phyloP scores from a whole-genome alignment of 192 early-diverging fungal species.

The Coemansia javaensis region DNA sequence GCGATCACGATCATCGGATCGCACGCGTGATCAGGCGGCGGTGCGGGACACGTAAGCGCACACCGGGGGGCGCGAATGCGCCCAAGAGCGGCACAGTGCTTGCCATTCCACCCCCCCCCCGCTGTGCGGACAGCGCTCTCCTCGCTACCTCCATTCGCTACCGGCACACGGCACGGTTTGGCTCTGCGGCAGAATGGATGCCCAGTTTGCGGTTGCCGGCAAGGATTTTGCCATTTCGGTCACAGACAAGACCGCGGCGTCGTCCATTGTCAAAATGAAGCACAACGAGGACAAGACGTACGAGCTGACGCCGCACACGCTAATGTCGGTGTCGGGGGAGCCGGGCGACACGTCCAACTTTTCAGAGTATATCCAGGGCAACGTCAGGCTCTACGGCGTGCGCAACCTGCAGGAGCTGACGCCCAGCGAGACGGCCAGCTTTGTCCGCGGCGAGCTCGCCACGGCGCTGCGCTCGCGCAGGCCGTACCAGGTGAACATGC shows the following conservation, averaged over 20 bases:
- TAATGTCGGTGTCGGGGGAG: conserved; percentile 86
- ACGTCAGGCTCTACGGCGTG: conserved; percentile 85
- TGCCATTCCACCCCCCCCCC: no score
- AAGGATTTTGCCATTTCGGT: conserved; percentile 91
- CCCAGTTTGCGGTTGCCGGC: conserved; percentile 84
- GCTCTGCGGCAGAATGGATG: conserved; percentile 56
- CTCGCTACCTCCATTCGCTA: no score
- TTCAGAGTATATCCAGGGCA: conserved; percentile 93
- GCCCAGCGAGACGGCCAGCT: conserved; percentile 73
- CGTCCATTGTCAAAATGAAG: conserved; percentile 90
- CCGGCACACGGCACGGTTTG: no score
- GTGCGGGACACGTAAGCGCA: no score
- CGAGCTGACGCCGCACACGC: conserved; percentile 70
- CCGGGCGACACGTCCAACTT: conserved; percentile 90
- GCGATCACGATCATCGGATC: no score
- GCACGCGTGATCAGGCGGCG: no score
- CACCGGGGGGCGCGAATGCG: no score
- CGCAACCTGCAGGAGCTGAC: conserved; percentile 79
- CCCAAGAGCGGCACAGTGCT: no score
- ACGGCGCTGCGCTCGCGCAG: conserved; percentile 63
- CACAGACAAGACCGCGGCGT: conserved; percentile 68
- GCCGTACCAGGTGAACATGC: conserved; percentile 84
- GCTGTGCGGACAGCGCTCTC: no score
- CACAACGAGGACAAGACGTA: conserved; percentile 87
- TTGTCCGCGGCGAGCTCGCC: conserved; percentile 81